Base-by-base conservation (phyloP, 345 rosid genomes). In the Anastatica hierochuntica region DNA sequence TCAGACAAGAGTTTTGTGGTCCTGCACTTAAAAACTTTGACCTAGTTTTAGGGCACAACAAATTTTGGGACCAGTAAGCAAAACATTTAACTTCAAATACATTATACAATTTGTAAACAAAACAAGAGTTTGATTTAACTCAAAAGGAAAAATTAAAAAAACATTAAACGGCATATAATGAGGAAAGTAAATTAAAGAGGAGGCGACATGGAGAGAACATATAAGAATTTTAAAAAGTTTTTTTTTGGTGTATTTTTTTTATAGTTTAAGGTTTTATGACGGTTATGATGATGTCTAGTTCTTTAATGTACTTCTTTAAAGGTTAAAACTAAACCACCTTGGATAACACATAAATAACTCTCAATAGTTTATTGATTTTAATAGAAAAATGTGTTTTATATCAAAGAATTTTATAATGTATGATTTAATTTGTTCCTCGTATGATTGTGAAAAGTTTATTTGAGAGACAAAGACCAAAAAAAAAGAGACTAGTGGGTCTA, bases 251-350 rank as follows among this genome's bases (percentile, higher is more conserved):
- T 40, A 64, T 61, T 30, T 8, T 27, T 54, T 36, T 56, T 58
- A 49, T 37, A 64, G 41, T 50, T 27, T 72, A 71, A 76, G 74
- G 72, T 67, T 66, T 64, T 57, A 63, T 66, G 80, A 70, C 49
- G 62, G 37, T 16, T 40, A 76, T 77, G 56, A 77, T 77, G 70
- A 60, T 79, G 83, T 83, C 71, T 62, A 68, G 80, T 74, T 70
- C 76, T 75, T 82, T 59, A 67, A 37, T n/a, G n/a, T 40, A 30
- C 52, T 63, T 52, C 62, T 56, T 72, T 46, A 49, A 70, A 58
- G 16, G 30, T 40, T 27, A 56, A 55, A 43, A 27, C 6, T 42
- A 26, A 26, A 35, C 55, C 48, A 56, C 46, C 53, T n/a, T 56
- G 52, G 45, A 40, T 49, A 16, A 40, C 53, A 39, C 38, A 31